Evolutionary conservation across 2,329 filamentous ascomycete genomes (phyloP).

Genomic region (Rugonectria rugulosa): DNA sequence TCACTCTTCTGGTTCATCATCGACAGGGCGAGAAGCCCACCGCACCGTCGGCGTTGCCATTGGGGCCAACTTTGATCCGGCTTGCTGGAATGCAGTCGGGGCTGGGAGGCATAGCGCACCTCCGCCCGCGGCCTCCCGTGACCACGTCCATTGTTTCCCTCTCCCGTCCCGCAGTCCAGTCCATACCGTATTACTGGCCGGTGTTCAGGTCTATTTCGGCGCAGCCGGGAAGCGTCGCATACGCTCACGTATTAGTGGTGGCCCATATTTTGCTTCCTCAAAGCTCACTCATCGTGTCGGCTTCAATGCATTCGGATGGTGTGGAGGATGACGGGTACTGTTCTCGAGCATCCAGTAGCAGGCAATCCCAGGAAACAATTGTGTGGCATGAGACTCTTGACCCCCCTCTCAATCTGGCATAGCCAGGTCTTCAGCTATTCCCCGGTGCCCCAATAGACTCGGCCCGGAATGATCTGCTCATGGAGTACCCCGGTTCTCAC

Average conservation of each 20-base stretch:
- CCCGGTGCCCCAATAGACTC: slow-evolving; percentile 31
- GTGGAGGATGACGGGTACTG: background rate
- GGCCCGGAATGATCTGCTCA: slow-evolving; percentile 35
- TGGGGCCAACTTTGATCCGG: slow-evolving; percentile 32
- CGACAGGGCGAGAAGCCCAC: slow-evolving; percentile 1
- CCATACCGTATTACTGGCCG: slow-evolving; percentile 4
- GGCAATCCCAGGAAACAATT: slow-evolving; percentile 18
- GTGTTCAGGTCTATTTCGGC: slow-evolving; percentile 2
- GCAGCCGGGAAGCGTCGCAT: slow-evolving; percentile 5
- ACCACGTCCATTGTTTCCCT: slow-evolving; percentile 12
- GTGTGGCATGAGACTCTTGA: slow-evolving; percentile 28
- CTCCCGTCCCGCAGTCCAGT: background rate
- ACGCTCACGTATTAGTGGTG: background rate
- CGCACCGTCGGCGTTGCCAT: slow-evolving; percentile 1
- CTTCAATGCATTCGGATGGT: slow-evolving; percentile 1
- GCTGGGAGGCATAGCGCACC: slow-evolving; percentile 19
- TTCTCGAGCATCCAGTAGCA: slow-evolving; percentile 1
- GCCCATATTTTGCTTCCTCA: too few species aligned
- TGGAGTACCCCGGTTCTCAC: slow-evolving; percentile 23
- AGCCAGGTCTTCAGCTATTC: slow-evolving; percentile 32
- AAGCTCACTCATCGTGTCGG: background rate
- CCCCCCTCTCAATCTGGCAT: slow-evolving; percentile 26
- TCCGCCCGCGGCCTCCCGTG: background rate
- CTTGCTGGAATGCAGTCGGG: slow-evolving; percentile 32
- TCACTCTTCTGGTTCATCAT: slow-evolving; percentile 7